Conservation (phyloP, 768 basidiomycete species). For the Clitopilus passeckerianus region DNA sequence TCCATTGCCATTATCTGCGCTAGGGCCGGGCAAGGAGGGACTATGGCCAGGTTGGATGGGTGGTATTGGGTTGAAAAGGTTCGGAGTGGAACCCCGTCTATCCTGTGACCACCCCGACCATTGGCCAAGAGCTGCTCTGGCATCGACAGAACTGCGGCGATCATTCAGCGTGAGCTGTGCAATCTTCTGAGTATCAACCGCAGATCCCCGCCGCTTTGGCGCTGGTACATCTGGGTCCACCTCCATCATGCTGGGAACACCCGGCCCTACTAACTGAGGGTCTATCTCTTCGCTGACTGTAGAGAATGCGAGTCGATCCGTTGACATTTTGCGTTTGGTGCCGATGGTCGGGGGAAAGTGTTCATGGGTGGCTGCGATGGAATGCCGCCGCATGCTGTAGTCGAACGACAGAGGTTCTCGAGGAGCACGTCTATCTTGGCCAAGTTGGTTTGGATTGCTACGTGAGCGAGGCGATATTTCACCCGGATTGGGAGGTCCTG, state of each 20-base stretch:
- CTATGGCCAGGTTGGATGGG: conserved; percentile 37
- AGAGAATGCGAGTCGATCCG: conserved; percentile 50
- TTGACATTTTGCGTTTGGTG: conserved; percentile 81
- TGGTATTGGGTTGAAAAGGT: conserved; percentile 62
- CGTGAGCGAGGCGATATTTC: conserved; percentile 7
- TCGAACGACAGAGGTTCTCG: conserved; percentile 53
- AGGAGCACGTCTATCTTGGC: conserved; percentile 19
- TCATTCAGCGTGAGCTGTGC: conserved; percentile 74
- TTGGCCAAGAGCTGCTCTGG: conserved; percentile 35
- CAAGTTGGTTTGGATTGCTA: conserved; percentile 6
- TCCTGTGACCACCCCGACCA: conserved; percentile 53
- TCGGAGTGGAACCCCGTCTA: conserved; percentile 70
- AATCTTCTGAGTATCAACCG: conserved; percentile 73
- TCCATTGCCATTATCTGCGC: conserved; percentile 58
- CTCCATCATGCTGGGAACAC: conserved; percentile 55
- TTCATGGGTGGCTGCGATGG: conserved; percentile 57
- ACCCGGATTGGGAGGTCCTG: conserved; percentile 23
- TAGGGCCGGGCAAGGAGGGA: conserved; percentile 48
- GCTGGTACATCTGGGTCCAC: conserved; percentile 62
- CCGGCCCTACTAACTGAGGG: conserved; percentile 62
- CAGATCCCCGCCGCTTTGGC: conserved; percentile 80
- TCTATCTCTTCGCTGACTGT: conserved; percentile 61
- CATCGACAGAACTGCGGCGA: conserved; percentile 73
- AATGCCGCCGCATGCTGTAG: conserved; percentile 68
- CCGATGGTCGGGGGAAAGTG: conserved; percentile 46